Base-by-base conservation (phyloP, 257 asterid genomes). In the Thymus mandschuricus region DNA sequence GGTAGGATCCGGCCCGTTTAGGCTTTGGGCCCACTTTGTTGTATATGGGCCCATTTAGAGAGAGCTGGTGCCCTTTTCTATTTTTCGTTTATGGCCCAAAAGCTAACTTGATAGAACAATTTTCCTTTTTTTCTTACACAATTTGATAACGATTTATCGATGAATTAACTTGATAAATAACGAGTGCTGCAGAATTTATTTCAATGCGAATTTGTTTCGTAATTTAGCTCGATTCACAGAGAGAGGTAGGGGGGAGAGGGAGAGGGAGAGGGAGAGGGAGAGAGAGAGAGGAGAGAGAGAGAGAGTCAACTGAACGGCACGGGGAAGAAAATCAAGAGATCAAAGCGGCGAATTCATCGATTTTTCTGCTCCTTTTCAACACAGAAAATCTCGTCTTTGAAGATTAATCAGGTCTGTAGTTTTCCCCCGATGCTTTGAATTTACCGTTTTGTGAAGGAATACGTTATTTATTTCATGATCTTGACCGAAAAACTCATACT, bases 291-390 rank as follows among this genome's bases (percentile, higher is more conserved):
- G 64, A 7, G 48, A 40, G 67, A 21, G 66, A 50, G 38, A 27
- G 51, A 28, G 68, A 41, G 38, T 30, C 21, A 35, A 67, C 49
- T 63, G 56, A 58, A 49, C 62, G 27, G 33, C 21, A 30, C 50
- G 29, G 57, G 69, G 3, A 4, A 29, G 34, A 44, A 3, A 27
- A 27, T 34, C 10, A 28, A 21, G 65, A 50, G 70, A 51, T 77
- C 67, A 67, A 66, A 48, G 67, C 69, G 72, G 78, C 70, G 50
- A 73, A 62, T 68, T 59, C 33, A 5, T 43, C 52, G 40, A 48
- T 38, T 10, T 12, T 35, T 6, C 48, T 6, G 12, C 45, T 6
- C 12, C 8, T 51, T 41, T 31, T 7, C 48, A 27, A 8, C 43
- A 43, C 49, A 9, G 4, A 40, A 7, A 29, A 57, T 31, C 46